Percentiles rank a stretch among this genome's conserved stretches.
Evolutionary conservation across 2,329 filamentous ascomycete species (phyloP).

Genomic region (Zelopaecilomyces penicillatus): DNA sequence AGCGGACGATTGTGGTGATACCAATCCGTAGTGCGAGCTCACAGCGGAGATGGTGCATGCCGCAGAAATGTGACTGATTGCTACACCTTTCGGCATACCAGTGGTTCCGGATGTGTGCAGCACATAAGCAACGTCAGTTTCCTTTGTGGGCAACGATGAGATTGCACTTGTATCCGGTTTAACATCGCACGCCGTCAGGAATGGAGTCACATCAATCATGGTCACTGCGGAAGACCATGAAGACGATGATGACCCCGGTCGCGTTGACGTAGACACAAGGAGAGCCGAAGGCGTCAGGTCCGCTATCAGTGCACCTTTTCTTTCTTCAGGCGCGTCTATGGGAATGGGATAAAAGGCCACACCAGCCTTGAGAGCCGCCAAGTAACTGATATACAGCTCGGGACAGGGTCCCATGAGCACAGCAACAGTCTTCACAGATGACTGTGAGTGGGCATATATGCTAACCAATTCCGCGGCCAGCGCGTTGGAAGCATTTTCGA

Average conservation of each 20-base stretch:
- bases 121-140: slow-evolving; percentile 21
- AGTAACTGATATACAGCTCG: too few relatives aligned
- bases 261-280: neutral
- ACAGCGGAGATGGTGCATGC: slow-evolving; percentile 24
- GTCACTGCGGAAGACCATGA: neutral
- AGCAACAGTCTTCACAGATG: too few relatives aligned
- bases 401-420: too few relatives aligned
- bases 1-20: too few relatives aligned
- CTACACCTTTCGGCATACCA: slow-evolving; percentile 15
- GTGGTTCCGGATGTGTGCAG: slow-evolving; percentile 27
- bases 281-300: neutral
- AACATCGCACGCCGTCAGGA: neutral
- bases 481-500: too few relatives aligned
- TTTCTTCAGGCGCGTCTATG: too few relatives aligned
- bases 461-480: too few relatives aligned
- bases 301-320: too few relatives aligned
- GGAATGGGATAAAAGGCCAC: too few relatives aligned
- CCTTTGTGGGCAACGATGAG: neutral
- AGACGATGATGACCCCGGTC: neutral
- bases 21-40: slow-evolving; percentile 4
- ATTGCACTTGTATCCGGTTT: neutral
- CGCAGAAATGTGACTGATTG: slow-evolving; percentile 18
- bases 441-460: too few relatives aligned
- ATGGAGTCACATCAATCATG: neutral
- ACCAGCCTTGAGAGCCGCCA: too few relatives aligned